Conservation (phyloP, 2,329 filamentous ascomycete species). For the Colletotrichum sublineola region DNA sequence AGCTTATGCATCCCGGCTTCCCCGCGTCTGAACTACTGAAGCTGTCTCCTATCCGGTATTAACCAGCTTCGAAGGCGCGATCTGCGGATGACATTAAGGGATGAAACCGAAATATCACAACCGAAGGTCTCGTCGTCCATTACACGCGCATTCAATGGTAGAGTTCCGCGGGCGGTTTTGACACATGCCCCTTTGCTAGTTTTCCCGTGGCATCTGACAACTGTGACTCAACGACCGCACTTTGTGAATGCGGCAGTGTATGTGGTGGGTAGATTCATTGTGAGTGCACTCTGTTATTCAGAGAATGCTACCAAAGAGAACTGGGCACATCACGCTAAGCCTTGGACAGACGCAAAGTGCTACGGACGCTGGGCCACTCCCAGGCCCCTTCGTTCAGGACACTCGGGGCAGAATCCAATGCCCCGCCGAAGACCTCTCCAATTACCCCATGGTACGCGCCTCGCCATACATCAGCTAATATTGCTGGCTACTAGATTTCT, state of each 20-base stretch:
- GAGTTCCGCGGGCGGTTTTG: not conserved
- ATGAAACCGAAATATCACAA: not conserved
- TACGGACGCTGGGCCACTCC: not conserved
- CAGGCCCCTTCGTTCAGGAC: not conserved
- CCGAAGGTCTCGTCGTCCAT: not conserved
- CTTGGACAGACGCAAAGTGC: not conserved
- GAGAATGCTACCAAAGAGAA: not conserved
- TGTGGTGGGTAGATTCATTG: not conserved
- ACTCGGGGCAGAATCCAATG: not conserved
- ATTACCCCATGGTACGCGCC: not conserved
- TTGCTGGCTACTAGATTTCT: no score
- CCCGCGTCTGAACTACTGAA: conserved; percentile 9
- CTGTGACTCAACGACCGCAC: not conserved
- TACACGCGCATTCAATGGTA: not conserved
- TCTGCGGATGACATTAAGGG: not conserved
- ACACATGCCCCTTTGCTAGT: not conserved
- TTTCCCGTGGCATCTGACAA: not conserved
- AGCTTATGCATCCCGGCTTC: not conserved
- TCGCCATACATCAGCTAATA: not conserved
- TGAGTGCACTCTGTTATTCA: not conserved
- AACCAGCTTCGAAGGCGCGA: not conserved
- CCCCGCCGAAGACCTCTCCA: not conserved
- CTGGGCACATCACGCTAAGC: not conserved
- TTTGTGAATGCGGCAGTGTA: not conserved
- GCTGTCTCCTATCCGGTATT: not conserved